Evolutionary conservation across 352 stramenopile species (phyloP).

Genomic region (Phytopythium kandeliae): DNA sequence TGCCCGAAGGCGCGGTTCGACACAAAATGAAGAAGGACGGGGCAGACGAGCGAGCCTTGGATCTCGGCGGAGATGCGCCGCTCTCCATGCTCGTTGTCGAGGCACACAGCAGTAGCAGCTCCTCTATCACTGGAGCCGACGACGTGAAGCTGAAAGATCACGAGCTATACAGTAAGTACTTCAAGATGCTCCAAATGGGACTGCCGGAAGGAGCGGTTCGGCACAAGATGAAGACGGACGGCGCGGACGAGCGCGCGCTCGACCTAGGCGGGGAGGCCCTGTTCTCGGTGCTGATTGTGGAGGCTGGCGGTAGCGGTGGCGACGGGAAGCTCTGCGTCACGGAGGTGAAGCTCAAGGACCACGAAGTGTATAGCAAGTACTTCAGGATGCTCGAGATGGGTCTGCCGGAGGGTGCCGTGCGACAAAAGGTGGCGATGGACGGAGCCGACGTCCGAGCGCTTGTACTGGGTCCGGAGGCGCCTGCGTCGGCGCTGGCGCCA

Average conservation of each 20-base stretch:
- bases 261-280: constrained; percentile 44
- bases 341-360: constrained; percentile 37
- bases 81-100: constrained; percentile 17
- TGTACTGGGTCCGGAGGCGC: constrained; percentile 56
- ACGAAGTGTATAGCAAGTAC: constrained; percentile 78
- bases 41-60: constrained; percentile 24
- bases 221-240: constrained; percentile 77
- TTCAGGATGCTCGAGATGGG: constrained; percentile 94
- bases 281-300: constrained; percentile 27
- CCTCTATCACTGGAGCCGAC: not conserved
- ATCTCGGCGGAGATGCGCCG: constrained; percentile 29
- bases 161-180: constrained; percentile 76
- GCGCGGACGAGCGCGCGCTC: constrained; percentile 42
- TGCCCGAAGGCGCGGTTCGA: constrained; percentile 74
- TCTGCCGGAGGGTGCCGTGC: constrained; percentile 74
- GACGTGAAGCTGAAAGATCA: constrained; percentile 28
- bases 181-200: constrained; percentile 92
- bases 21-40: constrained; percentile 79
- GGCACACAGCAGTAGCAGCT: not conserved
- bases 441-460: constrained; percentile 46
- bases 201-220: constrained; percentile 74
- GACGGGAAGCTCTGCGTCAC: constrained; percentile 10
- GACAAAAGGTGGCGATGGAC: constrained; percentile 74
- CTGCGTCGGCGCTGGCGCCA: constrained; percentile 28
- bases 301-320: not conserved